phyloP scores from a whole-genome alignment of 2,329 filamentous ascomycete genomes.

The Aaosphaeria pasadenensis region DNA sequence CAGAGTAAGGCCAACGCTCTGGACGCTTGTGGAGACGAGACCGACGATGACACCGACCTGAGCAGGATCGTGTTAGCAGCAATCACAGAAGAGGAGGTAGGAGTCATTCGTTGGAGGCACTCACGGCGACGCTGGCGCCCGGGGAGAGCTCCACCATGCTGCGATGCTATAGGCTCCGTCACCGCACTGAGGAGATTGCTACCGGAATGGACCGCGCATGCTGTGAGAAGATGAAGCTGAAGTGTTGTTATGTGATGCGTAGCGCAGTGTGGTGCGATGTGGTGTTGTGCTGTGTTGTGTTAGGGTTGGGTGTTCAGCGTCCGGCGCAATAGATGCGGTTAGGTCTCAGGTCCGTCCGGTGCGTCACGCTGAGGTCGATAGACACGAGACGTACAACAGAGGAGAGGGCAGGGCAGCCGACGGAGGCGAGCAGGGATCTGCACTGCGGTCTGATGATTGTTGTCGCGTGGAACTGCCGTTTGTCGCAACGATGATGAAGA shows the following conservation, averaged over 20 bases:
- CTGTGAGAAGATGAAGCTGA: constrained; percentile 6
- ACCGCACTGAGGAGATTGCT: constrained; percentile 19
- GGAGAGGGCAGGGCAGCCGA: too few species aligned
- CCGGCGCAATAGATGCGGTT: constrained; percentile 6
- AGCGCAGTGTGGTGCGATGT: too few species aligned
- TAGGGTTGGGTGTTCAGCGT: constrained; percentile 1
- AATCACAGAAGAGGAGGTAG: constrained; percentile 4
- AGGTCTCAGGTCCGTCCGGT: not conserved
- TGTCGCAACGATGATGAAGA: not conserved
- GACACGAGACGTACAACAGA: constrained; percentile 16
- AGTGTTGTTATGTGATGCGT: not conserved
- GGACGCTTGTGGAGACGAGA: constrained; percentile 87
- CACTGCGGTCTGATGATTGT: too few species aligned
- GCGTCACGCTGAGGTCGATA: constrained; percentile 17
- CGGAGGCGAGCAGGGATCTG: too few species aligned
- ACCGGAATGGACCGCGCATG: constrained; percentile 30
- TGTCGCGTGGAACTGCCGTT: too few species aligned
- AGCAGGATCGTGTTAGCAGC: constrained; percentile 46
- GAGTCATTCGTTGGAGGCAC: constrained; percentile 11
- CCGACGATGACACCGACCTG: constrained; percentile 83
- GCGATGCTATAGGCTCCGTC: constrained; percentile 10
- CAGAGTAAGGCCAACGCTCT: constrained; percentile 90
- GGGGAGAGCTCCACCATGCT: constrained; percentile 42
- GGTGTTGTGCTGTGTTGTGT: too few species aligned
- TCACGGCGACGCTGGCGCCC: constrained; percentile 41